Percentiles rank a stretch among this genome's conserved stretches.
Evolutionary conservation across 768 basidiomycete species (phyloP).

Genomic region (Strobilomyces confusus): DNA sequence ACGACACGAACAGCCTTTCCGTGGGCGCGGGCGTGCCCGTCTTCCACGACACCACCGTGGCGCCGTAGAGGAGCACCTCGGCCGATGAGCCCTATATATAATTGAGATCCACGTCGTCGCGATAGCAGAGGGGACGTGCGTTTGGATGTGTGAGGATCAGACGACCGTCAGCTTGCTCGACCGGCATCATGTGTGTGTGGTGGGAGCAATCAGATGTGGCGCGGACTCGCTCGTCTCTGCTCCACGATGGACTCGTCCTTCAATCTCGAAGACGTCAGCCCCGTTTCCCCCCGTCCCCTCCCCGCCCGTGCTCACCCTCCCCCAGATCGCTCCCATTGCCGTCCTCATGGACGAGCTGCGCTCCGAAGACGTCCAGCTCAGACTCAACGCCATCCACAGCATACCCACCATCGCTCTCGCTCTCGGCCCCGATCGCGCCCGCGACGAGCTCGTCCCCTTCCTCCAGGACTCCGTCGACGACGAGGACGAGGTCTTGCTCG

Average conservation of each 20-base stretch:
- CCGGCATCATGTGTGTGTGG: constrained; percentile 44
- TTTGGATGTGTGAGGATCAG: constrained; percentile 61
- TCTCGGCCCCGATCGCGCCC: constrained; percentile 89
- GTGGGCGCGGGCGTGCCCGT: constrained; percentile 39
- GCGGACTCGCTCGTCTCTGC: neutral
- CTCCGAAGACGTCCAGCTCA: constrained; percentile 94
- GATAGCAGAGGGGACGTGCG: constrained; percentile 29
- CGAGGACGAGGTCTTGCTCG: constrained; percentile 96
- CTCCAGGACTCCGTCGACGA: constrained; percentile 99
- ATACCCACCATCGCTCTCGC: constrained; percentile 98
- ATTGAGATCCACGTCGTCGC: neutral
- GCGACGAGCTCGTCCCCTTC: constrained; percentile 94
- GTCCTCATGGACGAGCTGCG: constrained; percentile 97
- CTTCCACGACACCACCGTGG: constrained; percentile 87
- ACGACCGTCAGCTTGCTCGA: constrained; percentile 41
- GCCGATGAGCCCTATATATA: constrained; percentile 55
- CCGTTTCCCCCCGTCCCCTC: neutral
- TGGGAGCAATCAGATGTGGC: constrained; percentile 16
- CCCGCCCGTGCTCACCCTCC: constrained; percentile 11
- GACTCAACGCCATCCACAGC: constrained; percentile 95
- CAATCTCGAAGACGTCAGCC: constrained; percentile 64
- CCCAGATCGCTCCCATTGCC: constrained; percentile 87
- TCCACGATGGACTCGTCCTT: constrained; percentile 60
- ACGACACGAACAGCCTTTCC: constrained; percentile 81
- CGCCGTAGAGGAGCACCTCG: constrained; percentile 75